A percentile compares a stretch with the other conserved stretches of the same genome.
These are phyloP conservation scores for Penicillium palitans DNA, from an alignment of 2,329 filamentous ascomycete genomes.

Conservation along the genomic window DNA sequence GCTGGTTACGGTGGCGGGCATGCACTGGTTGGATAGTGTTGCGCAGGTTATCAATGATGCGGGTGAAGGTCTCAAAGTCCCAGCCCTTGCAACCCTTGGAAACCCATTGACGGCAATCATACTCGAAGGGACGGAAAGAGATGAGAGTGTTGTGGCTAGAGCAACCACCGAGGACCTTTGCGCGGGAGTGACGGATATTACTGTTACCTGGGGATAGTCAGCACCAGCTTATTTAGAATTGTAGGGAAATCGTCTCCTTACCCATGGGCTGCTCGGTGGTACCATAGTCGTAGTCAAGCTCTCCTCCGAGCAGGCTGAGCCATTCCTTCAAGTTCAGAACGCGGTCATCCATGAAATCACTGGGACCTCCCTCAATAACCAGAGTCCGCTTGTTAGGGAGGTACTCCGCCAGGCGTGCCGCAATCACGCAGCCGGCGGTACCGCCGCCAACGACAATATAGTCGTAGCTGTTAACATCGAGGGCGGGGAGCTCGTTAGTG, in stretches of 20 bases:
- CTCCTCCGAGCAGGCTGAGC: slow-evolving; percentile 78
- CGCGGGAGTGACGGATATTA: slow-evolving; percentile 85
- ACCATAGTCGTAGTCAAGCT: slow-evolving; percentile 88
- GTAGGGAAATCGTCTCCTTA: slow-evolving; percentile 36
- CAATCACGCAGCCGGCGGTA: slow-evolving; percentile 82
- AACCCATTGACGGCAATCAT: slow-evolving; percentile 84
- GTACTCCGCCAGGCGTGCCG: slow-evolving; percentile 76
- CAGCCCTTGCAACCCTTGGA: slow-evolving; percentile 78
- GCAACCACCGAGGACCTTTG: slow-evolving; percentile 89
- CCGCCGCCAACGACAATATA: slow-evolving; percentile 84
- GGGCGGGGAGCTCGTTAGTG: slow-evolving; percentile 65
- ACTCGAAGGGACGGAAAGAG: slow-evolving; percentile 86
- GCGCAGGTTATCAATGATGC: slow-evolving; percentile 77
- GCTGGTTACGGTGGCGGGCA: slow-evolving; percentile 79
- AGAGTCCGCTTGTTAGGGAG: slow-evolving; percentile 79
- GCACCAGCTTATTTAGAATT: slow-evolving; percentile 2
- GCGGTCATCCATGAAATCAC: slow-evolving; percentile 83
- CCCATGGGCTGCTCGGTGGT: slow-evolving; percentile 85
- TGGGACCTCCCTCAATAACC: slow-evolving; percentile 84
- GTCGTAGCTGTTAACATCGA: slow-evolving; percentile 70
- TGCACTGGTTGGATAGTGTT: slow-evolving; percentile 92
- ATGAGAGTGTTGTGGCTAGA: slow-evolving; percentile 94
- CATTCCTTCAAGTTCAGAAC: slow-evolving; percentile 86
- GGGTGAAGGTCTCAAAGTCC: slow-evolving; percentile 81
- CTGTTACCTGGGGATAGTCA: slow-evolving; percentile 66